Base-by-base conservation (phyloP, 768 basidiomycete species). In the Psilocybe sp. region DNA sequence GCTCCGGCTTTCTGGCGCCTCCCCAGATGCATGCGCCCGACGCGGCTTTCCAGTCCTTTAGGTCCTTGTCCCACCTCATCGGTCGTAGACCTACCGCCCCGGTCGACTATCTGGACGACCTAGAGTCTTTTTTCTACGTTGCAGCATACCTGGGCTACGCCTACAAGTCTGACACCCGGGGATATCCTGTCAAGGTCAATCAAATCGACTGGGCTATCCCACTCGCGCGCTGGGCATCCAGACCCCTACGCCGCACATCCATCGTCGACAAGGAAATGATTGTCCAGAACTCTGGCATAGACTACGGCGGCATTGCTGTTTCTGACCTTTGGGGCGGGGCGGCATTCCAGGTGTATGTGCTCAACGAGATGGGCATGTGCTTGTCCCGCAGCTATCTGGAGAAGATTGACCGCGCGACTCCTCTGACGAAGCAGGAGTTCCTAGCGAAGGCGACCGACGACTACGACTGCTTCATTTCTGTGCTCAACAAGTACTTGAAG, bases 101-200 rank as follows among this genome's bases (percentile, higher is more conserved):
- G 32, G 13, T 51, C 10, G 54, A 56, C 19, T 56, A 56, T 13
- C 39, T 52, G 38, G 54, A 56, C 34, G 54, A 56, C 31, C 39
- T 56, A 0, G 54, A 56, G 33, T 51, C 50, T 7, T 49, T 56
- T 20, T 56, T 46, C 28, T 56, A 56, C 23, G 47, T 49, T 13
- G 12, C 52, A 12, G 31, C 44, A 14, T 56, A 44, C 38, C 31
- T 56, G 32, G 45, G 40, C 39, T 47, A 36, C 38, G 28, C 47
- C 14, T 51, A 47, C 32, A 31, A 35, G 15, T 34, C 45, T 15
- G 18, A 16, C 9, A 13, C 16, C 39, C 33, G 19, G 11, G 39
- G 33, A 3, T 18, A 34, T n/a, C 46, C 51, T 4, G 34, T 14
- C 14, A 11, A 31, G 10, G 28, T 33, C 12, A 32, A 14, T 28